Evolutionary conservation across 1,139 yeast genomes (phyloP), one percentile per base, ranked within the genome.

Genomic region (Wickerhamomyces sp.): DNA sequence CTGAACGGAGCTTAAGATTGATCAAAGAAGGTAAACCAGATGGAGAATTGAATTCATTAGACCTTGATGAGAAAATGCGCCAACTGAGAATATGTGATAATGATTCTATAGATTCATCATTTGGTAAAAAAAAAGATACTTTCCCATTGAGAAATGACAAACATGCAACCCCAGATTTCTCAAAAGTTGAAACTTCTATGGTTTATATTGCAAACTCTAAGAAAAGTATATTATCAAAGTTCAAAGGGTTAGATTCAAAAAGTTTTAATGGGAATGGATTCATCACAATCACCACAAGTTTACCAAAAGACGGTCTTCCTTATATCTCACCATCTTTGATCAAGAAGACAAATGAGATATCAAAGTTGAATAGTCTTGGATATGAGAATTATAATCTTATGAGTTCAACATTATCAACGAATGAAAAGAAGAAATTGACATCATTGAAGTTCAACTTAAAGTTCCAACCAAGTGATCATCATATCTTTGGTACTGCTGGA

Each of bases 311-410:
- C 40, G 66, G 68, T 43, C 45, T 68, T 15, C 69, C 70, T 5
- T 68, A 73, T 45, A 50, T 61, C 33, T 58, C 64, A 10, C 71
- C 72, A 27, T 51, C 63, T 6, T 48, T 67, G 39, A 51, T 68
- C 23, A 54, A 58, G 39, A 62, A 62, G 46, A 57, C 63, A 2
- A 65, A 65, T 45, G 44, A 63, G 53, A 46, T 60, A 45, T 48
- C 58, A 45, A 50, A 63, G 50, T 44, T 56, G 58, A 62, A 51
- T 51, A 55, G 43, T 49, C 56, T 51, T 48, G 67, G 67, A 13
- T 42, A 45, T n/a, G 57, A 52, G 18, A 58, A 58, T 44, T 44
- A 48, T 40, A 54, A 51, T 39, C 40, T 36, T 27, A 46, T 55
- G 56, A 46, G 41, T 35, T 50, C 49, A 18, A 38, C 42, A 2